These are phyloP conservation scores for Areca catechu DNA, from an alignment of 176 grass and related monocot species.

Conservation along the genomic window DNA sequence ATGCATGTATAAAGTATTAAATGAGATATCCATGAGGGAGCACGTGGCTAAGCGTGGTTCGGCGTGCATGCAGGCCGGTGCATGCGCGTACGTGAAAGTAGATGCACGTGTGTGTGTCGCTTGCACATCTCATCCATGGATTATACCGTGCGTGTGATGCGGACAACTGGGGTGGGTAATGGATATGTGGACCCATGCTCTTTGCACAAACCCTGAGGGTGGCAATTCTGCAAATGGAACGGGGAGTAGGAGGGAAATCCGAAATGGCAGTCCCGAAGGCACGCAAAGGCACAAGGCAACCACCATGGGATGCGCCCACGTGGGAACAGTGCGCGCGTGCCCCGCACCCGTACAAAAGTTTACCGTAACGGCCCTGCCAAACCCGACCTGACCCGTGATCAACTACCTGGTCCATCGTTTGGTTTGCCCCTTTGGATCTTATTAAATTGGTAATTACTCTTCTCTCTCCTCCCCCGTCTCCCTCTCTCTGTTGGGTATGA, in stretches of 20 bases:
- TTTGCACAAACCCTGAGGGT: too few species aligned
- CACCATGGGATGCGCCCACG: conserved; percentile 10
- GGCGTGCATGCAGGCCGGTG: conserved; percentile 27
- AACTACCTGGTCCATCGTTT: too few species aligned
- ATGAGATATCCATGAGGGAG: too few species aligned
- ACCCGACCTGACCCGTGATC: too few species aligned
- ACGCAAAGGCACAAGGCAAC: neutral
- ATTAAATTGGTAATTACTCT: conserved; percentile 3
- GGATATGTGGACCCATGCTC: too few species aligned
- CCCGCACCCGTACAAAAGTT: neutral
- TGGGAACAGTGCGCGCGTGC: conserved; percentile 14
- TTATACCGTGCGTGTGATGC: too few species aligned
- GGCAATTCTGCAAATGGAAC: neutral
- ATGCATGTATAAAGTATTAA: too few species aligned
- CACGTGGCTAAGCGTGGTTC: neutral
- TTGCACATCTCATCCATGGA: too few species aligned
- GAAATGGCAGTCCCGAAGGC: too few species aligned
- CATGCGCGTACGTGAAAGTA: neutral
- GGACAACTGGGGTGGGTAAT: too few species aligned
- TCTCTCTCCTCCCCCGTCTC: neutral
- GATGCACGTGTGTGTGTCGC: neutral
- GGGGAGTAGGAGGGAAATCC: neutral
- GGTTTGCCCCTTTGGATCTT: too few species aligned
- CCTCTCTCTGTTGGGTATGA: neutral
- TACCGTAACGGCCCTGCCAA: too few species aligned